These are phyloP conservation scores for Gautieria morchelliformis DNA, from an alignment of 768 basidiomycete species.

Conservation along the genomic window DNA sequence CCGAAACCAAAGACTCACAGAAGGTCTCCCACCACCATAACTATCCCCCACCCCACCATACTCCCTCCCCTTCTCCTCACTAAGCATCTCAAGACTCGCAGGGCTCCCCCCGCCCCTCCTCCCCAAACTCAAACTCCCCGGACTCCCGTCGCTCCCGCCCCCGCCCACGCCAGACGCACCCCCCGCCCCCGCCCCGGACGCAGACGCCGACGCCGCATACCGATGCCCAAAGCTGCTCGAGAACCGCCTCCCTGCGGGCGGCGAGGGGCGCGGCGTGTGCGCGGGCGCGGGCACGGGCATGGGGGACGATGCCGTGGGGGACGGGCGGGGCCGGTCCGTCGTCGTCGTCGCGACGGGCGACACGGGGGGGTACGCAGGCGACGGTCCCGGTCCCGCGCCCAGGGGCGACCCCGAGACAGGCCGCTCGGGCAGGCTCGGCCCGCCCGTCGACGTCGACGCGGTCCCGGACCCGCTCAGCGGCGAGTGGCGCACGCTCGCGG, in stretches of 20 bases:
- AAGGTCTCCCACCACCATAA: too few relatives aligned
- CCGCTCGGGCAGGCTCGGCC: slow-evolving; percentile 24
- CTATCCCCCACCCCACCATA: too few relatives aligned
- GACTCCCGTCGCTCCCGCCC: slow-evolving; percentile 18
- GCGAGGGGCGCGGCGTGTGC: slow-evolving; percentile 30
- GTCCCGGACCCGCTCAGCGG: slow-evolving; percentile 24
- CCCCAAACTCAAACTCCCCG: slow-evolving; percentile 14
- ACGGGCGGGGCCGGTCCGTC: too few relatives aligned
- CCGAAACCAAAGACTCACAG: too few relatives aligned
- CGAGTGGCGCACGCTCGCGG: slow-evolving; percentile 35
- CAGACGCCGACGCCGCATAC: slow-evolving; percentile 29
- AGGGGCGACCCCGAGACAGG: too few relatives aligned
- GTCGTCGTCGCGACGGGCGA: too few relatives aligned
- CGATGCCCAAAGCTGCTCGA: slow-evolving; percentile 73
- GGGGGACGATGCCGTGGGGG: not conserved
- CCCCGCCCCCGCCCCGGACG: not conserved
- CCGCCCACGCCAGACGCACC: too few relatives aligned
- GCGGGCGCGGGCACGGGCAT: slow-evolving; percentile 11
- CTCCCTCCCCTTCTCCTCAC: too few relatives aligned
- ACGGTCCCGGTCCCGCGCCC: not conserved
- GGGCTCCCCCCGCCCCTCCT: too few relatives aligned
- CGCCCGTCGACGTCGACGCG: slow-evolving; percentile 2
- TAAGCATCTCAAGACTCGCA: not conserved
- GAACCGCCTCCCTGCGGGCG: slow-evolving; percentile 49
- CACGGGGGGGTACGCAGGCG: not conserved